phyloP scores from a whole-genome alignment of 2,329 filamentous ascomycete species.

The Colletotrichum filicis region DNA sequence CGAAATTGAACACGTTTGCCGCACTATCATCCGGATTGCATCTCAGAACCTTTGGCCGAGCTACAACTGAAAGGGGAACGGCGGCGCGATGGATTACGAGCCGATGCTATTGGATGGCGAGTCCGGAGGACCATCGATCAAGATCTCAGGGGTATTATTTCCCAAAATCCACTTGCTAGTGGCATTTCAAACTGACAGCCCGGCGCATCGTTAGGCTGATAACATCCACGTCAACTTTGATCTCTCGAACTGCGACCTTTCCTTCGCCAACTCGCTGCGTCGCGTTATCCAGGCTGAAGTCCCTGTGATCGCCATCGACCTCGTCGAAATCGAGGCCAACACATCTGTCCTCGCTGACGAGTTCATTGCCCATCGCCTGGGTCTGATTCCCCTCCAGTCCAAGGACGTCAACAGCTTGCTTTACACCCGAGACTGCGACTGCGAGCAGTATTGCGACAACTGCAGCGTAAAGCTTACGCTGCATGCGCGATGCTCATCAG shows the following conservation, averaged over 20 bases:
- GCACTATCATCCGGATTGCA: background rate
- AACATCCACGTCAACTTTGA: conserved; percentile 88
- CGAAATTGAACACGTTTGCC: background rate
- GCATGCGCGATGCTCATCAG: conserved; percentile 85
- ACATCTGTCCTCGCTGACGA: conserved; percentile 97
- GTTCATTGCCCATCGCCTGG: conserved; percentile 92
- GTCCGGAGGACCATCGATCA: conserved; percentile 66
- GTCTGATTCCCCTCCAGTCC: conserved; percentile 87
- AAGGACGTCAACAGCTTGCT: conserved; percentile 84
- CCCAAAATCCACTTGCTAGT: background rate
- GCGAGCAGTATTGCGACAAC: conserved; percentile 92
- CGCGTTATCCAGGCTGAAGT: conserved; percentile 94
- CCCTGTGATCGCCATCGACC: conserved; percentile 92
- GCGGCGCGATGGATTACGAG: conserved; percentile 65
- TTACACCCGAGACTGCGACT: conserved; percentile 95
- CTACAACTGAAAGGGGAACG: background rate
- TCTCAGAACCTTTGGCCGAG: background rate
- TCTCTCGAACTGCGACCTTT: conserved; percentile 87
- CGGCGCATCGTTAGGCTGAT: conserved; percentile 70
- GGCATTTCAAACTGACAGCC: conserved; percentile 11
- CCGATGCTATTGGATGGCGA: conserved; percentile 70
- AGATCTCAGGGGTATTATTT: conserved; percentile 65
- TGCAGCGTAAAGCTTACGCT: conserved; percentile 89
- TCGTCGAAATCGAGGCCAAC: conserved; percentile 93
- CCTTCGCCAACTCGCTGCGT: conserved; percentile 92